Evolutionary conservation across 164 flowering plant genomes (phyloP), one percentile per base, ranked within the genome.

Genomic region (Magnolia changhungtana): DNA sequence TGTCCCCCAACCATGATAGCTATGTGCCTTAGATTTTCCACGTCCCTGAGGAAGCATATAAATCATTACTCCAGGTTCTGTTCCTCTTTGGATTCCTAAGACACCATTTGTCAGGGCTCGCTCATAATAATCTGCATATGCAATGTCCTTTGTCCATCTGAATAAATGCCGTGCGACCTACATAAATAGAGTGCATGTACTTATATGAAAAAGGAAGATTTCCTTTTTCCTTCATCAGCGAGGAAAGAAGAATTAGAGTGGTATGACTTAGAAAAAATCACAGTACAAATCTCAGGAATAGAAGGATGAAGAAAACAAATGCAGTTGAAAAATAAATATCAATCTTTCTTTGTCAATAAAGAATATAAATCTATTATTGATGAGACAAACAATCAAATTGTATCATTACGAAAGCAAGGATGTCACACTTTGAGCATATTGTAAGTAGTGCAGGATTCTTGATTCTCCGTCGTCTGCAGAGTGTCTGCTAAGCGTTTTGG

Each of bases 101-200:
- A 95, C 91, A 50, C 98, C 98, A 82, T 95, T 95, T 69, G 94
- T 92, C 66, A 93, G 67, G 29, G 97, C 94, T 23, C 97, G 90
- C 81, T 95, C 98, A 72, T 93, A 95, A 76, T 95, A 93, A 86
- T 95, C 98, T 51, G 98, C 98, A 84, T 95, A 95, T 68, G 87
- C 84, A 63, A 88, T 77, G 75, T 91, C 98, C 80, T 92, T 95
- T 55, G 97, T 95, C 98, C 98, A 95, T 78, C 88, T 87, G 78
- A 95, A 93, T 75, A 95, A 84, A 83, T 88, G 76, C 65, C 98
- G 94, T 21, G 96, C 88, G 61, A 93, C 95, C 98, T 95, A 69
- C 78, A 82, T 37, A 50, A 59, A 23, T 65, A 29, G 70, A 14
- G 52, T 8, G n/a, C 11, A 7, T 70, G 23, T 50, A 70, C 49